phyloP scores from a whole-genome alignment of 371 early-diverging fungal genomes.

The Apophysomyces elegans region DNA sequence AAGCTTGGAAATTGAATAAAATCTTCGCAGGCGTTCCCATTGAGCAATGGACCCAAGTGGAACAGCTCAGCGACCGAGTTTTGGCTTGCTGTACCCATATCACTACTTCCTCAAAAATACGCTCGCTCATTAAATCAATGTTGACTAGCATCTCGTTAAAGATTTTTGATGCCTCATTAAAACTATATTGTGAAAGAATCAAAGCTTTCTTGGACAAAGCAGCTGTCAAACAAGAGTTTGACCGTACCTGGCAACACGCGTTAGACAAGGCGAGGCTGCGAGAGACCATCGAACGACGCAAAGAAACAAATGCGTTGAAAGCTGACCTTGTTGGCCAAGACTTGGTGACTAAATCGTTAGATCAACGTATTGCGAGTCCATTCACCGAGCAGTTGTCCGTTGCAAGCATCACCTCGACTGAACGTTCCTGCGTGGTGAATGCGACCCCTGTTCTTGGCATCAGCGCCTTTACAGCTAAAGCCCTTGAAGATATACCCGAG shows the following conservation, averaged over 20 bases:
- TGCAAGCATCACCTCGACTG: neutral
- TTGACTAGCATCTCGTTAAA: no score
- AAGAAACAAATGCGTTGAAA: conserved; percentile 1
- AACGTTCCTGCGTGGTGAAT: neutral
- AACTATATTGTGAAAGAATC: no score
- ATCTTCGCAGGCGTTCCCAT: conserved; percentile 3
- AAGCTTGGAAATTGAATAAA: conserved; percentile 1
- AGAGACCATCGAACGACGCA: neutral
- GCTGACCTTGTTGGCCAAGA: neutral
- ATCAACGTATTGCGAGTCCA: neutral
- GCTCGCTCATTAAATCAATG: no score
- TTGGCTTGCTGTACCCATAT: no score
- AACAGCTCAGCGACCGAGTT: no score
- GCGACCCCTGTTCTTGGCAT: neutral
- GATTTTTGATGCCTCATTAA: no score
- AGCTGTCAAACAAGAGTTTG: no score
- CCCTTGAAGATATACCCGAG: neutral
- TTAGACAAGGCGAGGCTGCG: conserved; percentile 2
- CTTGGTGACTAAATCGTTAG: neutral
- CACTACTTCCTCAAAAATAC: no score
- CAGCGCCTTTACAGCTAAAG: neutral
- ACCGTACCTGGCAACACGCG: neutral
- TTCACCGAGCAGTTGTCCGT: neutral
- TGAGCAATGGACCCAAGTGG: neutral
- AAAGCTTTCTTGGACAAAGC: no score